Conservation (phyloP, 2,329 filamentous ascomycete genomes). For the Ceratocystis eucalypticola region DNA sequence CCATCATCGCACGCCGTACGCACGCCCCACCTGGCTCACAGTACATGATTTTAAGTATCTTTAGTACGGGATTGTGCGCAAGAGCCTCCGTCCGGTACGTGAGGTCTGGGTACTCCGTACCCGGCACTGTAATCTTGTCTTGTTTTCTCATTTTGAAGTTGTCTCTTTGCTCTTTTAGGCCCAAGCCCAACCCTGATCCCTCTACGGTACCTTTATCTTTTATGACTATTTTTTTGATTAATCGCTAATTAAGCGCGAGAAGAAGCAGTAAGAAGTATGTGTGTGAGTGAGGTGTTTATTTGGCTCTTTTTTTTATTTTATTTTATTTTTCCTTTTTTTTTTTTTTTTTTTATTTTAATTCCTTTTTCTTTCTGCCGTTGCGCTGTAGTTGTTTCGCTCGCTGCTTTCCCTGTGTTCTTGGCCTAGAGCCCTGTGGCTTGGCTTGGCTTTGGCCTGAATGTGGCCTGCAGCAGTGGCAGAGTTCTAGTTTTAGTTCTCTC, state of each 20-base stretch:
- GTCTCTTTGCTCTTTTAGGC: slow-evolving; percentile 3
- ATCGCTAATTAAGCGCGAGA: neutral
- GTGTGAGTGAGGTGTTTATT: slow-evolving; percentile 1
- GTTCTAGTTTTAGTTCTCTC: neutral
- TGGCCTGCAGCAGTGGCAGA: neutral
- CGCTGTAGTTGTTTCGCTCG: neutral
- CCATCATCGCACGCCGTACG: too few relatives aligned
- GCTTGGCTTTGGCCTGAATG: slow-evolving; percentile 1
- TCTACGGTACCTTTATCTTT: slow-evolving; percentile 3
- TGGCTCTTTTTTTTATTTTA: neutral
- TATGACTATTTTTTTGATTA: neutral
- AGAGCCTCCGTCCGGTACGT: slow-evolving; percentile 4
- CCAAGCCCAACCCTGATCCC: neutral
- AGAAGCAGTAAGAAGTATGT: neutral
- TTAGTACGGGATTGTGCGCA: slow-evolving; percentile 7
- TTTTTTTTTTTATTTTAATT: neutral
- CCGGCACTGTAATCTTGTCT: slow-evolving; percentile 7
- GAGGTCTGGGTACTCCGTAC: slow-evolving; percentile 2
- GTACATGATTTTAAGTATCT: slow-evolving; percentile 6
- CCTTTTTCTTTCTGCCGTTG: neutral
- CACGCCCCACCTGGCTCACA: neutral
- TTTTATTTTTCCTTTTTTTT: neutral
- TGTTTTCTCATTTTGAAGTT: neutral
- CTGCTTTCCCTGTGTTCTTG: neutral
- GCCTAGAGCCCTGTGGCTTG: neutral